Base-by-base conservation (phyloP, 371 early-diverging fungal genomes). In the Mucor irregularis region DNA sequence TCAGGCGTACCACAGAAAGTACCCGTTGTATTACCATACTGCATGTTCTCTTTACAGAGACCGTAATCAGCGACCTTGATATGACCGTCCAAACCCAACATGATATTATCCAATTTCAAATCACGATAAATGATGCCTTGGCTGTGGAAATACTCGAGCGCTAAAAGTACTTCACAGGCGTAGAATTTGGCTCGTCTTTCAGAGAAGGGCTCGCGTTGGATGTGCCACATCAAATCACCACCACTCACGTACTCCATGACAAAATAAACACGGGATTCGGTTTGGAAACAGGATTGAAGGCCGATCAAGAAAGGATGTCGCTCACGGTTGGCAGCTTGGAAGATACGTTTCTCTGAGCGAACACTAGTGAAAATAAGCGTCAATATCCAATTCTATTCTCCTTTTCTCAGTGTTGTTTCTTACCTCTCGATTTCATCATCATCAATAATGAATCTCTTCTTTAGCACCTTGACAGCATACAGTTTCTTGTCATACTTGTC, bases 241-340 rank as follows among this genome's bases (percentile, higher is more conserved):
- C 99, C 99, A 28, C 87, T 84, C 11, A 99, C 91, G 78, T 97
- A 99, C 66, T 99, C 99, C 97, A 99, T 97, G 9, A 99, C 97
- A 74, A 99, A 95, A 80, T 94, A 98, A 25, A 99, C 82, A 35
- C 97, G 85, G 19, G 91, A 89, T 46, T 93, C 89, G 2, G 96
- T 91, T 73, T 98, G 97, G 83, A 98, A 98, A 69, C 91, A 92
- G 22, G 94, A 93, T 68, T 99, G 95, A 58, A 99, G 75, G 13
- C 93, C 91, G 40, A 99, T 92, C 44, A 99, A 80, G 87, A 99
- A 99, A n/a, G 99, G 97, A 62, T 97, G 97, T 11, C 88, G 89
- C 49, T 85, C 92, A 56, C 80, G 74, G 69, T 91, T 95, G 29
- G 96, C 97, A 6, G 90, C 83, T 58, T 90, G 84, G 72, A 99